phyloP scores from a whole-genome alignment of 129 eudicot species.

The Rutidosis leptorrhynchoides region DNA sequence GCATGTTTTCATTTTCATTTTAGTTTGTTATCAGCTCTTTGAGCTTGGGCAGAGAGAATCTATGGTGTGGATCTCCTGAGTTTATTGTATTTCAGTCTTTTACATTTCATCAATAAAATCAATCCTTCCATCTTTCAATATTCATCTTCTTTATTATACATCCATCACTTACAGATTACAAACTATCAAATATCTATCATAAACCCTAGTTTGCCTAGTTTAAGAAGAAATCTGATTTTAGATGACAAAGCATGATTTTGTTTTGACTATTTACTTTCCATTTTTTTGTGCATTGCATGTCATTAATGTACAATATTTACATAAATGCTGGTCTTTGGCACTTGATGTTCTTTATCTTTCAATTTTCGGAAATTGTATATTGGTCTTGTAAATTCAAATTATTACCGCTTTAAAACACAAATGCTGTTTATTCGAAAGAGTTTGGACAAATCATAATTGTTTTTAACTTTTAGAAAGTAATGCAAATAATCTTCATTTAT shows the following conservation, averaged over 20 bases:
- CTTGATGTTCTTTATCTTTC: background rate
- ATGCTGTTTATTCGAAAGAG: background rate
- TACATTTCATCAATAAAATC: no score
- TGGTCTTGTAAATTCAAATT: background rate
- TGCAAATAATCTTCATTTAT: background rate
- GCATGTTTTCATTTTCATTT: no score
- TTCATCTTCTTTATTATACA: no score
- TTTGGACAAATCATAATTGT: background rate
- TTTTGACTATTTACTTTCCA: background rate
- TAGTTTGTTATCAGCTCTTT: no score
- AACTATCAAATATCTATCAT: no score
- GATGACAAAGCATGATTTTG: background rate
- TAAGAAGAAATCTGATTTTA: background rate
- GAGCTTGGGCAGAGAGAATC: no score
- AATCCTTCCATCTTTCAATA: no score
- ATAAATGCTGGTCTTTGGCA: background rate
- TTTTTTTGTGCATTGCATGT: background rate
- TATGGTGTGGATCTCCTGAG: no score
- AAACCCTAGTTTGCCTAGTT: background rate
- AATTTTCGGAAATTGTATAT: background rate
- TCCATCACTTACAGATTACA: no score
- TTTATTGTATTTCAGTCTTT: no score
- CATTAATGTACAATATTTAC: background rate
- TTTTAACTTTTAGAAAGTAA: background rate
- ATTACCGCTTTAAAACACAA: background rate